Evolutionary conservation across 139 green algal species (phyloP), one percentile per base, ranked within the genome.

Genomic region (Picochlorum sp.): DNA sequence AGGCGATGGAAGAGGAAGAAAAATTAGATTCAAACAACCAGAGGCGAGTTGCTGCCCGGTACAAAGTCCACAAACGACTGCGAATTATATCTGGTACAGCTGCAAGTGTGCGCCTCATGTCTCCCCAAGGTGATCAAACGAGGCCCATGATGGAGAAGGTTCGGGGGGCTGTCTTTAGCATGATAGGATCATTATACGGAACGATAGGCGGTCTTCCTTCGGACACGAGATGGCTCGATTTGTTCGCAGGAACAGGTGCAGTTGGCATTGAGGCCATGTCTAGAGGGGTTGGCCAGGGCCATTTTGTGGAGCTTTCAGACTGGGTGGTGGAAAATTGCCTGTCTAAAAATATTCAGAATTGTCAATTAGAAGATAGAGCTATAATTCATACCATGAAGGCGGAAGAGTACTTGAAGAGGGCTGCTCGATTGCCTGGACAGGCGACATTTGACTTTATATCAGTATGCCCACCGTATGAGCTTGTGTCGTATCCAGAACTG

Each of bases 381-480:
- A 64, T 76, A 11, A 71, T 86, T 11, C 81, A 92, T 65, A 84
- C 78, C 6, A 72, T 54, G 68, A 86, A 77, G 57, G 87, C 78
- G 6, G 84, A 96, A 73, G 83, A 89, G 26, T 93, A 90, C 15
- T 49, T 92, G 50, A 57, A 77, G 23, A 66, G 72, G 20, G 69
- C 80, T 31, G 55, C 52, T 11, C 21, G 67, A 16, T 52, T 65
- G 11, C 79, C 78, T 68, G 66, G 67, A 20, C 81, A 87, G 31
- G 83, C 80, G 14, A 24, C 88, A 8, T 97, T 96, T 67, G 90
- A 96, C 81, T 96, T 92, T 68, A 70, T 97, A n/a, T 89, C 77
- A 52, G 81, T 96, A 6, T 95, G 86, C 62, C 91, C 91, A 1
- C 90, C 91, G 0, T 97, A 97, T 73, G 72, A 92, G 65, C 68